Base-by-base conservation (phyloP, 257 asterid genomes). In the Przewalskia tangutica region DNA sequence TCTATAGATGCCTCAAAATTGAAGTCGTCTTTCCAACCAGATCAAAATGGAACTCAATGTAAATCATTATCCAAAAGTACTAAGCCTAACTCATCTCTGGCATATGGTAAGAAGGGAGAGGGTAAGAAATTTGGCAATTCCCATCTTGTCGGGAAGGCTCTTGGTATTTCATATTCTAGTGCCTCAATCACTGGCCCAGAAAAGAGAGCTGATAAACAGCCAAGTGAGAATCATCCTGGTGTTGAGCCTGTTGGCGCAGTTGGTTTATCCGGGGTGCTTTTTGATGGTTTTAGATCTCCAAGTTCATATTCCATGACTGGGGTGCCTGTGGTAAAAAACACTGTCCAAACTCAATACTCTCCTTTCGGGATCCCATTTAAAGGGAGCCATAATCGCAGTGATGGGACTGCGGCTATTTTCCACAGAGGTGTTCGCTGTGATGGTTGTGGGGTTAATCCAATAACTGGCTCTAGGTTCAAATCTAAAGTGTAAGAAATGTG, bases 341-440 rank as follows among this genome's bases (percentile, higher is more conserved):
- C 88, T 14, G 18, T 85, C 55, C 59, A 67, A 71, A 77, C 89
- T 11, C 88, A 6, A 58, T 40, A 80, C 78, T 59, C 77, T 82
- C 56, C 88, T 53, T 83, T 6, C 16, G 77, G 66, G 23, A 80
- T 46, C 44, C 86, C 81, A 63, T 76, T 59, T 60, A 86, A 84
- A 77, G 83, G 86, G 79, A 89, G 56, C 80, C 68, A 13, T 8
- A 62, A 77, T 67, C 88, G 77, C 56, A 82, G 85, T 64, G 91
- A 88, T 81, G 83, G 84, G 36, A 44, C 81, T 11, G 88, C 82
- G 8, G 84, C 48, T 81, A 65, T 86, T 77, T 86, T 91, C 89
- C 99, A 96, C 77, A 89, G 90, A 8, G 99, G 99, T 14, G 91
- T 93, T 78, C 86, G 91, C 16, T 94, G 99, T 42, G 98, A 96